Conservation (phyloP, 1,139 yeast genomes). For the Yamadazyma trypodendri region DNA sequence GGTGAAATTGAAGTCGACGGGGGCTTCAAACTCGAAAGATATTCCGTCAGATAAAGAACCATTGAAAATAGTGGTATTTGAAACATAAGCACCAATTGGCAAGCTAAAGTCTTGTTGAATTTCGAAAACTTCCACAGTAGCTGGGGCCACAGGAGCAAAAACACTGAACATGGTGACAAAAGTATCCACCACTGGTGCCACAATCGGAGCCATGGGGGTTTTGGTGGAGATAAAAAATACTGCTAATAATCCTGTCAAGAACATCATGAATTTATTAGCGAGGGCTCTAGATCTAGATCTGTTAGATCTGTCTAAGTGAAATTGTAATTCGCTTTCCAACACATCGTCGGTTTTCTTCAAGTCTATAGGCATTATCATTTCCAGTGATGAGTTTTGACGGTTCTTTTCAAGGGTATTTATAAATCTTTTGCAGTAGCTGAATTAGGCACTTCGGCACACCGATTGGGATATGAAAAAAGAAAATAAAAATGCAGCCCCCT, state of each 20-base stretch:
- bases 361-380: conserved; percentile 10
- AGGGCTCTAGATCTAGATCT: conserved; percentile 2
- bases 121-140: conserved; percentile 19
- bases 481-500: no score
- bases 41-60: conserved; percentile 15
- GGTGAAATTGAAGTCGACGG: conserved; percentile 19
- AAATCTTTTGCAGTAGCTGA: neutral
- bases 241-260: conserved; percentile 4
- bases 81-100: conserved; percentile 13
- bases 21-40: conserved; percentile 16
- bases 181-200: neutral
- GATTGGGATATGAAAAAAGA: neutral
- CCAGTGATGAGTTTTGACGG: no score
- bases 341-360: conserved; percentile 13
- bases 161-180: conserved; percentile 2
- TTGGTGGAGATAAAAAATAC: neutral
- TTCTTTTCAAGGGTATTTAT: conserved; percentile 2
- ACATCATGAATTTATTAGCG: neutral
- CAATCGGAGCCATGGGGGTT: neutral
- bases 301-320: conserved; percentile 4
- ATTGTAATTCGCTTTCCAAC: conserved; percentile 8
- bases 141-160: conserved; percentile 12
- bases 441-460: neutral
- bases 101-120: conserved; percentile 14
- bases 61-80: conserved; percentile 16